Percentiles rank a stretch among this genome's conserved stretches.
phyloP scores from a whole-genome alignment of 768 basidiomycete species.

The Russula foetens region DNA sequence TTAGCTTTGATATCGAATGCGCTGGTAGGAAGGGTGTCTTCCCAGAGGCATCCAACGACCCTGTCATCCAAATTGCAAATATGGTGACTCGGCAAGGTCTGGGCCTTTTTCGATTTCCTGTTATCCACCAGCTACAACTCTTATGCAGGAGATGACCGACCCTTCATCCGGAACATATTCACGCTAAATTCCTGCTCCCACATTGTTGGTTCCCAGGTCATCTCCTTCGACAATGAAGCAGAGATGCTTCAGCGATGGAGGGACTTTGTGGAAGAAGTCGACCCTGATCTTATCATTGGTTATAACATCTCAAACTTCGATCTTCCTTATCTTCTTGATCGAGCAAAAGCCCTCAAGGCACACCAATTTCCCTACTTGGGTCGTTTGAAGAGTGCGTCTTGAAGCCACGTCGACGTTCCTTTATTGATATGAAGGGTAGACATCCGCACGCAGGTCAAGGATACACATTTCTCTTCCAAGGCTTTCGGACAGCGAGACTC shows the following conservation, averaged over 20 bases:
- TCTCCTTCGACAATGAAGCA: conserved; percentile 69
- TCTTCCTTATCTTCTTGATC: conserved; percentile 91
- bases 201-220: conserved; percentile 96
- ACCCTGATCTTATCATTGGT: conserved; percentile 94
- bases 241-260: conserved; percentile 79
- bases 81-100: conserved; percentile 97
- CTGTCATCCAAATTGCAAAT: conserved; percentile 97
- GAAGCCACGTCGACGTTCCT: background rate
- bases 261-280: conserved; percentile 81
- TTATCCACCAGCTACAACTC: background rate
- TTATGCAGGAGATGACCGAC: conserved; percentile 71
- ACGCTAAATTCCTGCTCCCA: conserved; percentile 90
- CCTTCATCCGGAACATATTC: conserved; percentile 95
- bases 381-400: conserved; percentile 22
- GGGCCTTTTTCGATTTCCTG: background rate
- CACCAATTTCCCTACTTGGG: conserved; percentile 66
- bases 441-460: conserved; percentile 71
- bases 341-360: conserved; percentile 75
- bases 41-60: conserved; percentile 83
- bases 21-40: conserved; percentile 97
- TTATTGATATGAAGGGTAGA: conserved; percentile 36
- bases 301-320: conserved; percentile 95
- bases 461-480: conserved; percentile 96
- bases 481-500: conserved; percentile 97
- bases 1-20: conserved; percentile 99